A percentile compares a stretch with the other conserved stretches of the same genome.
phyloP scores from a whole-genome alignment of 495 filamentous ascomycete species.

The Talaromyces ruber region DNA sequence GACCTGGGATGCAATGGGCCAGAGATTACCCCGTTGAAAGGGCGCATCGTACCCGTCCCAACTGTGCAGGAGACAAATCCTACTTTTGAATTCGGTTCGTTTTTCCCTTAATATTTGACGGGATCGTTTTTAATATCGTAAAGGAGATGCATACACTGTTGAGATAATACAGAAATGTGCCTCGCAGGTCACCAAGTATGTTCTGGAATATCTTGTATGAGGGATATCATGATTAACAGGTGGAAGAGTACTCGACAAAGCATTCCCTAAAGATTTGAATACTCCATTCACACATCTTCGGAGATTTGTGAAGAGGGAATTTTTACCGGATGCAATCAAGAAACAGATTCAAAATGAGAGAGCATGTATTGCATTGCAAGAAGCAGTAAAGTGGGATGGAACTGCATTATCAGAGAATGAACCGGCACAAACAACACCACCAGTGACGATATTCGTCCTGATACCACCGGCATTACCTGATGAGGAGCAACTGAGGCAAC shows the following conservation, averaged over 20 bases:
- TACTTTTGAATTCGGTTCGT: constrained; percentile 29
- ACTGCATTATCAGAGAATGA: background rate
- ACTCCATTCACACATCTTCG: constrained; percentile 69
- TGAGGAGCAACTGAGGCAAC: constrained; percentile 13
- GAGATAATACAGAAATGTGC: constrained; percentile 37
- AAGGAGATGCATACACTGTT: constrained; percentile 34
- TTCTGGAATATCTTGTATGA: background rate
- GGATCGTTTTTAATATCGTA: background rate
- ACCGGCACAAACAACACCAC: constrained; percentile 8
- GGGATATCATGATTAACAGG: background rate
- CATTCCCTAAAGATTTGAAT: constrained; percentile 46
- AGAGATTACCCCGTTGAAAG: constrained; percentile 19
- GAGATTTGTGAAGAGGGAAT: constrained; percentile 64
- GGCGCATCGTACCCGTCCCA: constrained; percentile 25
- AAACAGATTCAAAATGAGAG: constrained; percentile 12
- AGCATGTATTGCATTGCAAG: background rate
- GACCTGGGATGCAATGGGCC: background rate
- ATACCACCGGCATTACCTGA: constrained; percentile 29
- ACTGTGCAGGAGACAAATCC: constrained; percentile 35
- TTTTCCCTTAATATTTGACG: background rate
- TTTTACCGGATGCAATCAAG: constrained; percentile 48
- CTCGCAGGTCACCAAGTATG: constrained; percentile 39
- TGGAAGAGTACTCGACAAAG: constrained; percentile 29
- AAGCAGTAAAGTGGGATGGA: background rate
- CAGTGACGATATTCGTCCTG: constrained; percentile 29